Evolutionary conservation across 1,284 basidiomycete species (phyloP), one percentile per base, ranked within the genome.

Genomic region (Puccinia horiana): DNA sequence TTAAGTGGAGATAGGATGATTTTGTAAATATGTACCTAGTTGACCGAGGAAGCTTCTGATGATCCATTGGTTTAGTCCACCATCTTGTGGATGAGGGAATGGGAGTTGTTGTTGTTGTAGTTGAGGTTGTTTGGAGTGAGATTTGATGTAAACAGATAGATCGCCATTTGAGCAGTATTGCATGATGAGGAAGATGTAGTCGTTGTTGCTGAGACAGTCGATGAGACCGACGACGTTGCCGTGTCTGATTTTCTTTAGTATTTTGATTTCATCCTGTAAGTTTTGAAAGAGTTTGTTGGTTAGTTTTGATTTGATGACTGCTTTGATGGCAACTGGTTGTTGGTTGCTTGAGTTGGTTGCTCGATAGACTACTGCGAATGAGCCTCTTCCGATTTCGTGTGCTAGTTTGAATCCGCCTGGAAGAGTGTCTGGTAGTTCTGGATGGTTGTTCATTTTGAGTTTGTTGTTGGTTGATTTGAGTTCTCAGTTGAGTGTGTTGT

Each of bases 121-220:
- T 89, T 2, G 92, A 91, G 76, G 94, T n/a, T 92, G 67, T 96
- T 92, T 37, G 92, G 91, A 26, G 94, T 95, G 18, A 94, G 94
- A 94, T 90, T 94, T 95, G 89, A 99, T 96, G 87, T 98, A 98
- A 85, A 94, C 91, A 0, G 94, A 94, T 65, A 99, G 91, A 87
- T 99, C 97, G 18, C 95, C 95, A 3, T 95, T 95, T 0, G 95
- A 92, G 87, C 96, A 98, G 87, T 92, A 98, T 85, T 96, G 95
- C 93, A 99, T 99, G 86, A 99, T 93, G 81, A 99, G 91, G 88
- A 98, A 98, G 86, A 99, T 98, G 87, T 96, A 92, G 82, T 91
- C 91, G 85, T 96, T 93, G 40, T 94, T 94, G 86, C 95, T 89
- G 83, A 98, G 91, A 85, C 98, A 97, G 86, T 98, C 95, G 81